These are phyloP conservation scores for Pelargonium myrrhifolium DNA, from an alignment of 441 rosid species.

Conservation along the genomic window DNA sequence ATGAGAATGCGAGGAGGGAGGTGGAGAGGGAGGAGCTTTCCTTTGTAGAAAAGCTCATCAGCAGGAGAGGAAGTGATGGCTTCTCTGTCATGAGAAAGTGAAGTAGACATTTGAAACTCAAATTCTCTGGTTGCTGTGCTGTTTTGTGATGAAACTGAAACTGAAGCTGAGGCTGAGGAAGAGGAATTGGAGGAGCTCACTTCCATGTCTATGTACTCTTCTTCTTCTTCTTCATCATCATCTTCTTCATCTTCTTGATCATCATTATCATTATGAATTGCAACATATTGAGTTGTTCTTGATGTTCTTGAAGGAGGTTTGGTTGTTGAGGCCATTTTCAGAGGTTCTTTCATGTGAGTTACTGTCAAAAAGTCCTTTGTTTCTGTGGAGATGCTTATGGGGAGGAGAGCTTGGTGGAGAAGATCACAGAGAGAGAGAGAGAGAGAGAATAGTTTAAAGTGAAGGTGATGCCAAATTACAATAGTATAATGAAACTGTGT, in stretches of 20 bases:
- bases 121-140: slow-evolving; percentile 40
- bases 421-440: slow-evolving; percentile 21
- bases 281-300: neutral
- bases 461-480: slow-evolving; percentile 32
- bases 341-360: slow-evolving; percentile 5
- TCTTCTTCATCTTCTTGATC: slow-evolving; percentile 30
- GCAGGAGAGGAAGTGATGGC: slow-evolving; percentile 48
- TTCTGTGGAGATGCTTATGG: slow-evolving; percentile 28
- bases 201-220: slow-evolving; percentile 67
- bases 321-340: slow-evolving; percentile 24
- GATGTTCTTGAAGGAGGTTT: neutral
- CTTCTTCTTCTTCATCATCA: slow-evolving; percentile 40
- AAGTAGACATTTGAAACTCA: slow-evolving; percentile 65
- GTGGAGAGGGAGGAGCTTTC: slow-evolving; percentile 91
- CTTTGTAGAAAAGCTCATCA: slow-evolving; percentile 89
- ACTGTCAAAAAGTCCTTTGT: slow-evolving; percentile 2
- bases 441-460: slow-evolving; percentile 57
- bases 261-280: neutral
- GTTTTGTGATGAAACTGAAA: slow-evolving; percentile 31
- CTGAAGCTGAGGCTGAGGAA: slow-evolving; percentile 32
- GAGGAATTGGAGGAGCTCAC: slow-evolving; percentile 36
- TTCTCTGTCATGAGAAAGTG: slow-evolving; percentile 32
- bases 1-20: slow-evolving; percentile 71
- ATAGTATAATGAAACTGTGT: slow-evolving; percentile 17
- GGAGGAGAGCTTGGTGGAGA: slow-evolving; percentile 29